phyloP scores from a whole-genome alignment of 257 asterid species.

The Striga asiatica region DNA sequence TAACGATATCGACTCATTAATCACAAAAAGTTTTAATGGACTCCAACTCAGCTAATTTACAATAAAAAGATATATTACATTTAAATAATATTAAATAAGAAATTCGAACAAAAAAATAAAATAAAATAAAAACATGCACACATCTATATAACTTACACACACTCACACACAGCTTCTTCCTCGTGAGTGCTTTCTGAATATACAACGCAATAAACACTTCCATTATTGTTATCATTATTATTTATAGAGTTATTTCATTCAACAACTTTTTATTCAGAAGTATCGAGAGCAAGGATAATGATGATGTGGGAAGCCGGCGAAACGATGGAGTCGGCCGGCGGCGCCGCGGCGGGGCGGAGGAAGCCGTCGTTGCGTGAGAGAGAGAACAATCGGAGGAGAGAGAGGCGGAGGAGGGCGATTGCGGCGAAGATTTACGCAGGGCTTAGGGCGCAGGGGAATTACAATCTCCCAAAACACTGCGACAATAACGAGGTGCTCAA shows the following conservation, averaged over 20 bases:
- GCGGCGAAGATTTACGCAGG: conserved; percentile 94
- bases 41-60: too few relatives aligned
- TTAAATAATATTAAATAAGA: background rate
- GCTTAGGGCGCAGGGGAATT: conserved; percentile 89
- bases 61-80: too few relatives aligned
- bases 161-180: conserved; percentile 27
- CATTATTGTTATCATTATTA: background rate
- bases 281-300: background rate
- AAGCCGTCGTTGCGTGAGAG: conserved; percentile 96
- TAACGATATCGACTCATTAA: too few relatives aligned
- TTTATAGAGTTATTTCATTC: background rate
- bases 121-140: conserved; percentile 19
- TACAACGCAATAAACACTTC: conserved; percentile 31
- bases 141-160: conserved; percentile 4
- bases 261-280: background rate
- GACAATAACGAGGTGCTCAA: conserved; percentile 92
- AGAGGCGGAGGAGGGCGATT: conserved; percentile 85
- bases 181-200: conserved; percentile 40
- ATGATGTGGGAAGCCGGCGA: conserved; percentile 96
- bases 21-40: too few relatives aligned
- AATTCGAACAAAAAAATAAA: too few relatives aligned
- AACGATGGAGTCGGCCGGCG: conserved; percentile 43
- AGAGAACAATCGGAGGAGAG: conserved; percentile 93
- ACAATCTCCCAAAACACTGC: conserved; percentile 82
- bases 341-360: conserved; percentile 29